These are phyloP conservation scores for Lasiodiplodia sp. DNA, from an alignment of 2,329 filamentous ascomycete genomes.

Conservation along the genomic window DNA sequence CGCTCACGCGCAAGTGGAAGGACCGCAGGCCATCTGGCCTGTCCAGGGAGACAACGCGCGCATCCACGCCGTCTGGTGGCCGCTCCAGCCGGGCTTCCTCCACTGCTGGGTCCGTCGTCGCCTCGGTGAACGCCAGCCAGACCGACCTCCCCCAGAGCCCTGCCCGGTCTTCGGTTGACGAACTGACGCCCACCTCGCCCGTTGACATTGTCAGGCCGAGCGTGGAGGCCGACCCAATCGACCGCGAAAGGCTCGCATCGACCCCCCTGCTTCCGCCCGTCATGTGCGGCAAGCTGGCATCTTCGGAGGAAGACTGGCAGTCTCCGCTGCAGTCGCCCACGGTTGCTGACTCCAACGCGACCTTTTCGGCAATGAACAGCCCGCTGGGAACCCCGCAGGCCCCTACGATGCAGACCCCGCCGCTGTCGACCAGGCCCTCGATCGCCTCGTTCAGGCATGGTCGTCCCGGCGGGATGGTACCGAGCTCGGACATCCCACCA, in stretches of 20 bases:
- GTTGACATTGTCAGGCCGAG: conserved; percentile 52
- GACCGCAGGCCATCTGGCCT: conserved; percentile 49
- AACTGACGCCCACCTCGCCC: conserved; percentile 37
- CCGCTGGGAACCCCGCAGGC: conserved; percentile 59
- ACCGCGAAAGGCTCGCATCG: conserved; percentile 71
- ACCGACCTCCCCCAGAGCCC: conserved; percentile 38
- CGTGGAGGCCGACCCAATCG: conserved; percentile 55
- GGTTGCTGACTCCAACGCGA: conserved; percentile 66
- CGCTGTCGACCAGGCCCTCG: conserved; percentile 79
- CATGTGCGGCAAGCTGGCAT: conserved; percentile 66
- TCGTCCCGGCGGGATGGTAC: conserved; percentile 54
- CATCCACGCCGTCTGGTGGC: conserved; percentile 59
- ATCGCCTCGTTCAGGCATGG: conserved; percentile 71
- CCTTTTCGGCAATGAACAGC: conserved; percentile 53
- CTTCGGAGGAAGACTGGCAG: conserved; percentile 64
- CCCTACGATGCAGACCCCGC: conserved; percentile 67
- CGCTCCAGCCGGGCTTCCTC: conserved; percentile 81
- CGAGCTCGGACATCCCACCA: conserved; percentile 65
- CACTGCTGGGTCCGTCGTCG: conserved; percentile 66
- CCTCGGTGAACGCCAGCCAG: conserved; percentile 49
- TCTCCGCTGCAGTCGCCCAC: conserved; percentile 89
- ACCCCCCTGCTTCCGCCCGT: conserved; percentile 88
- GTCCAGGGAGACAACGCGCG: conserved; percentile 23
- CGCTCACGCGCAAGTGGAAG: conserved; percentile 63
- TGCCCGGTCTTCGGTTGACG: conserved; percentile 11